Base-by-base conservation (phyloP, 768 basidiomycete species). In the Tylopilus sp. region DNA sequence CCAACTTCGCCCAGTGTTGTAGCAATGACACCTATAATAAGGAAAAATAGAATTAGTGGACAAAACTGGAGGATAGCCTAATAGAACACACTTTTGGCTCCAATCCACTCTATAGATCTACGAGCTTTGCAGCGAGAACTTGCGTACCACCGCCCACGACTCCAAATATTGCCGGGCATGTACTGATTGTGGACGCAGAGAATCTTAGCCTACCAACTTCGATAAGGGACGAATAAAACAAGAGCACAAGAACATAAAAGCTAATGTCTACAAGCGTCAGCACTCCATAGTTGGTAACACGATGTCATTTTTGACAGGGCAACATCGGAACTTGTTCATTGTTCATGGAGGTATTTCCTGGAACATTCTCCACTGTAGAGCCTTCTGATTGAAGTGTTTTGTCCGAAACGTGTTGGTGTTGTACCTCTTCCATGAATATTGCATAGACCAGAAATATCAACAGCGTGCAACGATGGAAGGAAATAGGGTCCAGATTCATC, bases 181-280 rank as follows among this genome's bases (percentile, higher is more conserved):
- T 60, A 3, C 79, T 80, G 25, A 81, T 81, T 13, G 51, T 52
- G n/a, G 68, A 62, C 3, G 79, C 76, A 1, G 67, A 24, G 7
- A 81, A 63, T 12, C 71, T 73, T 28, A 79, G 63, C 2, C 79
- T 79, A 10, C 78, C 78, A 6, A 74, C 63, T 24, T 63, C 64
- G 24, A 74, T 60, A 1, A 81, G 75, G 4, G 75, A 73, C 28
- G 76, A 65, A 46, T 72, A 72, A 60, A 81, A 76, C 31, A 82
- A 63, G 2, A 82, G 80, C 0, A 71, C 29, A 16, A 82, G 66
- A 17, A 70, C 72, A 21, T 60, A 42, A 46, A 73, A 53, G 8
- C 70, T 61, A 33, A 76, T 74, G 28, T 80, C 78, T 9, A 76
- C 61, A 19, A 83, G 72, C 10, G 70, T 69, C n/a, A 80, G 64